Conservation (phyloP, 2,329 filamentous ascomycete genomes). For the Alternaria triticina region DNA sequence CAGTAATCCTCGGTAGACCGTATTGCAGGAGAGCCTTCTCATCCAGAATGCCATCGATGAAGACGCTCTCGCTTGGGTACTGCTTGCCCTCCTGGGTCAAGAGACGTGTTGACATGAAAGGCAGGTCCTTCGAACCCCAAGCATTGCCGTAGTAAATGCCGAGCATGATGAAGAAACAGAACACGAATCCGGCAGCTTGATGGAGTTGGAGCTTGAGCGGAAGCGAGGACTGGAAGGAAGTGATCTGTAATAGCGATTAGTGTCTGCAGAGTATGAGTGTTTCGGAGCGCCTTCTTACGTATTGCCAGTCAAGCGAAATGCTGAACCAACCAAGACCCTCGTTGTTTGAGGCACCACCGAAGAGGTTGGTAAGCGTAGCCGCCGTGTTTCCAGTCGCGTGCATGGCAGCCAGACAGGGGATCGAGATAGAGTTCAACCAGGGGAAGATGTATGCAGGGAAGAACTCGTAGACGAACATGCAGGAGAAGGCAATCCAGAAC, state of each 20-base stretch:
- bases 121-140: constrained; percentile 16
- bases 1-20: constrained; percentile 16
- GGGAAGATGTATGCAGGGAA: constrained; percentile 25
- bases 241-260: constrained; percentile 7
- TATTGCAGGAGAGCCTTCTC: constrained; percentile 18
- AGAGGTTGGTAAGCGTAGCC: constrained; percentile 18
- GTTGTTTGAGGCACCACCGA: constrained; percentile 21
- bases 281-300: constrained; percentile 1
- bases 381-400: constrained; percentile 19
- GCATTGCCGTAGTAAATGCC: constrained; percentile 22
- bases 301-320: constrained; percentile 24
- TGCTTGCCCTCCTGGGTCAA: constrained; percentile 12
- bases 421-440: constrained; percentile 22
- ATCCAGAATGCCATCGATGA: constrained; percentile 17
- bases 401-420: constrained; percentile 22
- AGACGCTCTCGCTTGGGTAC: constrained; percentile 18
- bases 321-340: constrained; percentile 18
- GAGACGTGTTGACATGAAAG: constrained; percentile 24
- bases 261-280: not conserved
- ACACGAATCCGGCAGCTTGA: constrained; percentile 12
- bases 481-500: constrained; percentile 24
- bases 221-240: constrained; percentile 22
- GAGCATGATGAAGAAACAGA: constrained; percentile 20
- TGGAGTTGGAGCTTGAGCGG: constrained; percentile 21
- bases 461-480: constrained; percentile 24